Evolutionary conservation across 257 asterid species (phyloP), one percentile per base, ranked within the genome.

Genomic region (Craterostigma plantagineum): DNA sequence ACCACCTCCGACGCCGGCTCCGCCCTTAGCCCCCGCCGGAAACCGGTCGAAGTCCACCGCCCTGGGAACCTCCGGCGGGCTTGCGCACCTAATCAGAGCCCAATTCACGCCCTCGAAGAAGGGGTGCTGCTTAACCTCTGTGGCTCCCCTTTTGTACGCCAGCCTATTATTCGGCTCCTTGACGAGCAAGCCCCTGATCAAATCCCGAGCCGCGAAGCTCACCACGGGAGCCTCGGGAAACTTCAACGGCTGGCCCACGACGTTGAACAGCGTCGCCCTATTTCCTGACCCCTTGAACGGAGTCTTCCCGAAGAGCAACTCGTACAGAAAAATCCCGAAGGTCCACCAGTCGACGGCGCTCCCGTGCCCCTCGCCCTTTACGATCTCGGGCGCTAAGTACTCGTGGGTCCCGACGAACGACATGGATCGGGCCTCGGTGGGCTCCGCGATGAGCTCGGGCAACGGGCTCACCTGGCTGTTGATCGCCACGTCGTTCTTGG

Each of bases 331-430:
- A 38, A 76, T 76, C 51, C 87, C 81, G 1, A 61, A 63, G 8
- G 87, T 76, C 87, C 87, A 76, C 87, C 87, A 76, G 55, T 76
- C 87, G 35, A 76, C 87, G 0, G 87, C 87, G 38, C 87, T 76
- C 30, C 87, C 87, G 14, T 76, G 87, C 50, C 87, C 87, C 45
- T 75, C 83, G 3, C 83, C 83, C 41, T 73, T 73, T 43, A 73
- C 60, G 53, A 73, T 73, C 44, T 73, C 84, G 2, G 83, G 83
- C 0, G 83, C 83, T 14, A 74, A 43, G 66, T 75, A 75, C 64
- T 75, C 85, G 36, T 75, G 86, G 54, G 86, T 71, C 39, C 86
- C 86, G 0, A 75, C 86, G 23, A 75, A 75, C 0, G 86, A 75
- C 86, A 75, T 75, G 0, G 86, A 75, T 2, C 81, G 81, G 0